phyloP scores from a whole-genome alignment of 2,329 filamentous ascomycete species.

The Sporothrix curviconia region DNA sequence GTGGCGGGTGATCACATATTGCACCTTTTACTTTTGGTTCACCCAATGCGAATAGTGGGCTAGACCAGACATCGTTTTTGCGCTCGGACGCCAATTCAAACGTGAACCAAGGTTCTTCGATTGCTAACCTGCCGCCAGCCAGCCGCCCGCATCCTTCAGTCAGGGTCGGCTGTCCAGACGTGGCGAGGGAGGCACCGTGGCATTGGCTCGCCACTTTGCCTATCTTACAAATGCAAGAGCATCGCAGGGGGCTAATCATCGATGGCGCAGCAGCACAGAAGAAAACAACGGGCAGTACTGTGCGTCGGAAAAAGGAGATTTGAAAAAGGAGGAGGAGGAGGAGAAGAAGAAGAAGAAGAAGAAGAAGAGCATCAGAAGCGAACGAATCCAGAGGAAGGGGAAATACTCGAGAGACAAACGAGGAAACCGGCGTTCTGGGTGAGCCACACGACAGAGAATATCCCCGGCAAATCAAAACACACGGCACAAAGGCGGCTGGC shows the following conservation, averaged over 20 bases:
- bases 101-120: conserved; percentile 11
- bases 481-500: background rate
- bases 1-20: conserved; percentile 2
- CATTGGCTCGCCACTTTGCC: background rate
- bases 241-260: background rate
- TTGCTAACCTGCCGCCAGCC: background rate
- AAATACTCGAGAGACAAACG: no score
- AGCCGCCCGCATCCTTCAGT: no score
- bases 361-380: no score
- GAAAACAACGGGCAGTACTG: no score
- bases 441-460: no score
- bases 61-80: background rate
- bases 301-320: no score
- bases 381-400: background rate
- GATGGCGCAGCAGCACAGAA: background rate
- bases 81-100: conserved; percentile 10
- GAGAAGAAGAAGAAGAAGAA: background rate
- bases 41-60: conserved; percentile 5
- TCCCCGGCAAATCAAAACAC: no score
- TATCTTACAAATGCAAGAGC: background rate
- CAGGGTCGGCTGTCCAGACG: no score
- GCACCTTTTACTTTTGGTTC: background rate
- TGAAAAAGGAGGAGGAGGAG: background rate
- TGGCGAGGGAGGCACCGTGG: background rate
- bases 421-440: no score